Evolutionary conservation across 2,329 filamentous ascomycete genomes (phyloP), one percentile per base, ranked within the genome.

Genomic region (Hymenoscyphus repandus): DNA sequence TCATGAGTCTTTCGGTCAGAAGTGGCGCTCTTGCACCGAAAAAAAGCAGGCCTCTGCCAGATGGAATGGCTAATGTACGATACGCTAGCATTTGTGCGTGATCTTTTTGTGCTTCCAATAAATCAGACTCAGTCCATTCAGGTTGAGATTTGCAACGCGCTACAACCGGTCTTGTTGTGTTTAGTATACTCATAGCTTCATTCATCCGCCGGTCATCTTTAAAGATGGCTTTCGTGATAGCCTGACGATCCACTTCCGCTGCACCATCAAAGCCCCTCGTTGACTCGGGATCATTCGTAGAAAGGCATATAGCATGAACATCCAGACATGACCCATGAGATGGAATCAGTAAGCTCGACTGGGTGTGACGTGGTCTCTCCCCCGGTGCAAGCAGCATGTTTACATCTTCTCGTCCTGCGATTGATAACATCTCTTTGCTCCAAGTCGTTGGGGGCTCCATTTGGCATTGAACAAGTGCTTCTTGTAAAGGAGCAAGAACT

Each of bases 91-190:
- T 85, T 53, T 93, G 88, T 51, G 93, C 91, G 31, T 96, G 76
- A 54, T 89, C 85, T 67, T 96, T 96, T 68, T 99, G 93, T 52
- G 87, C 88, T 66, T 99, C 93, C 9, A 99, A 74, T 50, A 95
- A 83, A 54, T 93, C 85, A 13, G 88, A 85, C 65, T 99, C 93
- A 18, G 85, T 81, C 86, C 89, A 93, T 37, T 82, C 80, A 1
- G 86, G 82, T 56, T 90, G 78, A 1, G 85, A 80, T 36, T 85
- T 77, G 54, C 92, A 86, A 46, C 88, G 86, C n/a, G 92, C 83
- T 10, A 88, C 74, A 38, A 92, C 83, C 12, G 89, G 77, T 63
- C 86, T 88, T 47, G 86, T 83, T 27, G 93, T 93, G 50, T 93
- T 91, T n/a, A 99, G 75, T 49, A 99, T 75, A 47, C 79, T 82